Base-by-base conservation (phyloP, 164 flowering plant species). In the Piper longum region DNA sequence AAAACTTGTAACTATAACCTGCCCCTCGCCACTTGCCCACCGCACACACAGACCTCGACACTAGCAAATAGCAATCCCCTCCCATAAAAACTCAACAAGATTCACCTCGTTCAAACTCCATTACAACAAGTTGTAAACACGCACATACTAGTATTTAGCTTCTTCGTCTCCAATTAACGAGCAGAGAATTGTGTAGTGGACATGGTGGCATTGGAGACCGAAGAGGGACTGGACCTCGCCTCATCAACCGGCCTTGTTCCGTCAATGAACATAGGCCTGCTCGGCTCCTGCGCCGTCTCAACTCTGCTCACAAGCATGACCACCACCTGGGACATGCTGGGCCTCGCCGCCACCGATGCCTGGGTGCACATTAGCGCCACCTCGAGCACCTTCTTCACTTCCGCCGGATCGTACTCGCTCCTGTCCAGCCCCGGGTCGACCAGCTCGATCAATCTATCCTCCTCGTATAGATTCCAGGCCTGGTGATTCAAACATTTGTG, bases 291-390 rank as follows among this genome's bases (percentile, higher is more conserved):
- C 43, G 56, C 73, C 2, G 58, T 1, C 13, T 52, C 36, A 1
- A 71, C 67, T 26, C 64, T 73, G 60, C 66, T 75, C 59, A 56
- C 44, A 2, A 82, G 70, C 68, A 75, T 17, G 16, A 64, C 73
- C 36, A 75, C 74, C 2, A 80, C 74, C 66, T 82, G 82, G 7
- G 83, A 80, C 83, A 82, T 82, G 3, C 76, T 68, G 4, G 85
- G 85, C 69, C 85, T 78, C n/a, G 59, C 43, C 43, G 77, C 61
- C 54, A 73, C 67, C 0, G 68, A 43, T 5, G 83, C 57, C 60
- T 80, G 85, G 18, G 79, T 78, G 70, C 85, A 82, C 67, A 73
- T 16, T 56, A 82, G 61, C 18, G 77, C 83, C 14, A 82, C 70
- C 69, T 78, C 77, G 18, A 80, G 72, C 17, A 71, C 57, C 44